Evolutionary conservation across 2,329 filamentous ascomycete genomes (phyloP).

Genomic region (Conoideocrella luteorostrata): DNA sequence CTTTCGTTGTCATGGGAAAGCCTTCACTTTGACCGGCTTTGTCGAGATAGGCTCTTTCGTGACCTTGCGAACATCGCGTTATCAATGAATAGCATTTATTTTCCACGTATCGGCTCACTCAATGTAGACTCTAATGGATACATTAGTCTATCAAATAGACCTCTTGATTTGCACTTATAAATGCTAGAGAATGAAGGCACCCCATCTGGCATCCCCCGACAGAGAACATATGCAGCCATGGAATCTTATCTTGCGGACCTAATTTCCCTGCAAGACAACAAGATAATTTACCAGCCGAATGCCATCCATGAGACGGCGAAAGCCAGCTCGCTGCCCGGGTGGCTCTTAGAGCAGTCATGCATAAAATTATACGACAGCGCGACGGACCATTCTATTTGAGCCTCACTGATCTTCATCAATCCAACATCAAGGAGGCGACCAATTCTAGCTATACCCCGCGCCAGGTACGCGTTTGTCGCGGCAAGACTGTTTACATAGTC

Average conservation of each 20-base stretch:
- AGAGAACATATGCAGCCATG: constrained; percentile 23
- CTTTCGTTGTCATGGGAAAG: constrained; percentile 1
- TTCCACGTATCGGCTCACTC: neutral
- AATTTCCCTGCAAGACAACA: constrained; percentile 26
- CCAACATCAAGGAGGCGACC: too few relatives aligned
- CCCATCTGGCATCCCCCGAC: constrained; percentile 23
- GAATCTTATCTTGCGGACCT: constrained; percentile 25
- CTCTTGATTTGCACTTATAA: constrained; percentile 19
- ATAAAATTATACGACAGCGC: constrained; percentile 16
- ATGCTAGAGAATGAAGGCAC: constrained; percentile 27
- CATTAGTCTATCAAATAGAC: neutral
- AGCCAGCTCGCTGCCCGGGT: constrained; percentile 22
- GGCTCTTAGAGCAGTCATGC: constrained; percentile 20
- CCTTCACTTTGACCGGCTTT: neutral
- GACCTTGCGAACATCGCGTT: neutral
- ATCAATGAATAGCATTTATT: neutral
- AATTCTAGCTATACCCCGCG: too few relatives aligned
- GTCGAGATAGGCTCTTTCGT: neutral
- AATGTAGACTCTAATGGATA: neutral
- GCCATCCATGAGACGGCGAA: constrained; percentile 20
- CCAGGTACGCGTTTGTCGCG: too few relatives aligned
- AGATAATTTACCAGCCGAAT: constrained; percentile 27
- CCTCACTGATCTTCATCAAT: constrained; percentile 29
- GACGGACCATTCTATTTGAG: constrained; percentile 24
- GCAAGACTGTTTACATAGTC: too few relatives aligned